phyloP scores from a whole-genome alignment of 1,284 basidiomycete genomes.

The Cutaneotrichosporon sp. region DNA sequence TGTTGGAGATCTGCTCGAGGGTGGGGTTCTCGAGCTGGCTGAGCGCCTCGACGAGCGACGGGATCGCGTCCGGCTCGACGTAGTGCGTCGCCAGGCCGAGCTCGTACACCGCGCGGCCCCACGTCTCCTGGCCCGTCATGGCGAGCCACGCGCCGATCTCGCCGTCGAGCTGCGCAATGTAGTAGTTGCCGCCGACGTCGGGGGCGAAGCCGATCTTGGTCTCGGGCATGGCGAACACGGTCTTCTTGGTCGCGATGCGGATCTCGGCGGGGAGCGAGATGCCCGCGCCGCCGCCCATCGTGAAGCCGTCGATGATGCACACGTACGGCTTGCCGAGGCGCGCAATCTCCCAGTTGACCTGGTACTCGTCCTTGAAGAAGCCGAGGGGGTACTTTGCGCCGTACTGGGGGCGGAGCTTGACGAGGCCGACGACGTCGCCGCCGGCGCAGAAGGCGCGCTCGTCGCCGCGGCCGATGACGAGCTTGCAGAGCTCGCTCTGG shows the following conservation, averaged over 20 bases:
- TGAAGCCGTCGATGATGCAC: constrained; percentile 84
- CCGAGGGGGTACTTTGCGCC: constrained; percentile 62
- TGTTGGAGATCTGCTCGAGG: constrained; percentile 26
- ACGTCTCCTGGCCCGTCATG: constrained; percentile 75
- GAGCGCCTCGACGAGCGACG: constrained; percentile 60
- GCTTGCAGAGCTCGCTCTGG: constrained; percentile 68
- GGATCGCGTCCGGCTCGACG: constrained; percentile 72
- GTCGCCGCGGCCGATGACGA: constrained; percentile 74
- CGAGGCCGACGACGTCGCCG: constrained; percentile 70
- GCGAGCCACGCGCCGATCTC: constrained; percentile 89
- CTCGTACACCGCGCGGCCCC: constrained; percentile 79
- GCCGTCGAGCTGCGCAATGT: constrained; percentile 87
- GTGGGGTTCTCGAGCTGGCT: constrained; percentile 44
- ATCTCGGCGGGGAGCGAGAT: constrained; percentile 85
- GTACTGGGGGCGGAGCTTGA: constrained; percentile 29
- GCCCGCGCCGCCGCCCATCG: constrained; percentile 96
- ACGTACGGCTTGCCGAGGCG: constrained; percentile 83
- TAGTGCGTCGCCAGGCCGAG: constrained; percentile 90
- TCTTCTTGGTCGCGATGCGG: constrained; percentile 91
- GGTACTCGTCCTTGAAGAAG: constrained; percentile 94
- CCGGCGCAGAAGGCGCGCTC: constrained; percentile 91
- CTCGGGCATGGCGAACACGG: constrained; percentile 95
- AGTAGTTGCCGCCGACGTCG: constrained; percentile 83
- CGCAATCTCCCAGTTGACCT: constrained; percentile 82
- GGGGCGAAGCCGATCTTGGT: constrained; percentile 72